Evolutionary conservation across 1,284 basidiomycete species (phyloP), one percentile per base, ranked within the genome.

Genomic region (Mycena sp.): DNA sequence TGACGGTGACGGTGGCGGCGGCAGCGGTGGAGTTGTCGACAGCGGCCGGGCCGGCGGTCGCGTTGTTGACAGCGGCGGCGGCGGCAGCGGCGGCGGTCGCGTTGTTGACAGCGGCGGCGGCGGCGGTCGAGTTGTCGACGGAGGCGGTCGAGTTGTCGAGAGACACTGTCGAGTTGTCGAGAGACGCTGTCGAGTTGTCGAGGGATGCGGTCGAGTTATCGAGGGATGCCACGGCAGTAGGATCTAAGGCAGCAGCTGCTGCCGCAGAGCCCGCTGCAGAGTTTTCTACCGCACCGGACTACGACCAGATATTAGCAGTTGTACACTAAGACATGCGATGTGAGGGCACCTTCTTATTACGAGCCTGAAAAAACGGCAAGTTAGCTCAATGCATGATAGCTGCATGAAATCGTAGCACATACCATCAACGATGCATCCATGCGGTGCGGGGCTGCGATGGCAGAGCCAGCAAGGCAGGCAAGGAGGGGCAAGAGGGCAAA

Each of bases 361-460:
- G 61, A 4, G 51, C 63, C 63, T 66, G 40, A 1, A 16, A 32
- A 12, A 16, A 51, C 32, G 7, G 30, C 4, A 46, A 3, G 14
- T 46, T 12, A 58, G 56, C 11, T 11, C 19, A 26, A 28, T n/a
- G 26, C 23, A 25, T 16, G 12, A 7, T 4, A 29, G 12, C 10
- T 9, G 25, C 9, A 41, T 25, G n/a, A n/a, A 50, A 37, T n/a
- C 48, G 14, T 43, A 28, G 6, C 19, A 21, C 54, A 40, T 35
- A 71, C 71, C 70, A 70, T 66, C 48, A 73, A 53, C 10, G 63
- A 58, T 3, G 46, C 25, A 32, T 70, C 65, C 56, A 67, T 58
- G 25, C 65, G 67, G 38, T 59, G 61, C 43, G 74, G 74, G 7
- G 71, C 72, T n/a, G 72, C 74, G 40, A 71, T 16, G 6, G 68